Base-by-base conservation (phyloP, 2,329 filamentous ascomycete species). In the Monosporascus sp. region DNA sequence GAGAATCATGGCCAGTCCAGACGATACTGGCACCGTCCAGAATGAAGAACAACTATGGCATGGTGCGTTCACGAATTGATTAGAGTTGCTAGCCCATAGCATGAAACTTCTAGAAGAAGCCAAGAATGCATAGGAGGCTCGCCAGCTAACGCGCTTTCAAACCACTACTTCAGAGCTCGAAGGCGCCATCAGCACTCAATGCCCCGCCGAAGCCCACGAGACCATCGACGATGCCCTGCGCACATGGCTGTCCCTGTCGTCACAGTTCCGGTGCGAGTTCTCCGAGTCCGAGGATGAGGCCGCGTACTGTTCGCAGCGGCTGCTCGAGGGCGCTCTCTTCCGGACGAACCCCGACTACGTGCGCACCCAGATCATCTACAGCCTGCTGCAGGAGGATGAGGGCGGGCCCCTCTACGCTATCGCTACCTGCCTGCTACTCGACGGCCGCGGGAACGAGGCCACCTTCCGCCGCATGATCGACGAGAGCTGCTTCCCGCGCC, bases 291-390 rank as follows among this genome's bases (percentile, higher is more conserved):
- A 95, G 62, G 85, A 92, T 65, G 89, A 95, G 64, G 78, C 96
- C 54, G 85, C 86, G 24, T 83, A 79, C 63, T 97, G 92, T 74
- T 87, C 88, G 55, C 88, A 89, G 69, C 84, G 84, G 69, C 80
- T 99, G 38, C 77, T 95, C 54, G 78, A 86, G 50, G 91, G 91
- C 68, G 74, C 76, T 19, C 76, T 97, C 45, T 99, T 95, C 70
- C 72, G 74, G 26, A 72, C 78, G 16, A 87, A 97, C 69, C 81
- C 84, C 60, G 87, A 91, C 53, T 97, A 99, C 72, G 89, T 97
- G 58, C 89, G 93, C 58, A 88, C 84, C 45, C 94, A 97, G 74
- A 91, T 99, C 65, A 85, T 97, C 60, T 91, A 96, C 72, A 92
- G 91, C 69, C 78, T 99, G 50, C 74, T 97, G 60, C 80, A 96